These are phyloP conservation scores for Chlamydomonas reinhardtii DNA, from an alignment of 163 green algal species.

Conservation along the genomic window DNA sequence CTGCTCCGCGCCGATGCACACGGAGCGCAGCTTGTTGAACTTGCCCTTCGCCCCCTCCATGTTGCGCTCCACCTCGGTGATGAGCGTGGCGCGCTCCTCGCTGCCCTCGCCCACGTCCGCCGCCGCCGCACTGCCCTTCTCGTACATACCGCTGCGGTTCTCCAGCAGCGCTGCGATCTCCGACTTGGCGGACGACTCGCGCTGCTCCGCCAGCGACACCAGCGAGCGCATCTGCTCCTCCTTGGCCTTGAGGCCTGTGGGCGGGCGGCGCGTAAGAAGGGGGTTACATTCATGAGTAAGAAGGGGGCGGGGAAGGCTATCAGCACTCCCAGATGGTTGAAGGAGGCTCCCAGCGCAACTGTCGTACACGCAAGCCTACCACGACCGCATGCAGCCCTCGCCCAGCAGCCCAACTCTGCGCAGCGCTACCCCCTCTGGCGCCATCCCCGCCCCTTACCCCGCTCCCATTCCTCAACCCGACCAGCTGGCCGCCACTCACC, in stretches of 20 bases:
- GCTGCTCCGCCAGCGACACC: conserved; percentile 75
- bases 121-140: conserved; percentile 58
- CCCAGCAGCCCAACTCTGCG: too few relatives aligned
- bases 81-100: conserved; percentile 52
- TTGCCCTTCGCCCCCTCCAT: conserved; percentile 70
- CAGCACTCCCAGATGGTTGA: too few relatives aligned
- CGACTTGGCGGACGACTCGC: conserved; percentile 73
- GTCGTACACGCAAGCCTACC: too few relatives aligned
- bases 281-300: too few relatives aligned
- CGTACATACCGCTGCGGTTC: conserved; percentile 69
- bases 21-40: conserved; percentile 77
- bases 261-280: not conserved
- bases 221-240: conserved; percentile 80
- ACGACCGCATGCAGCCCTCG: too few relatives aligned
- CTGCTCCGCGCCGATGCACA: conserved; percentile 79
- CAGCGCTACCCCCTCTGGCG: too few relatives aligned
- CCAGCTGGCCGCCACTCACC: conserved; percentile 49
- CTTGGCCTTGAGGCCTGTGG: conserved; percentile 83
- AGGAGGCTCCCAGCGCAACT: too few relatives aligned
- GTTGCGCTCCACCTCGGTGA: conserved; percentile 71
- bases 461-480: too few relatives aligned
- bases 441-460: too few relatives aligned
- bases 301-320: too few relatives aligned
- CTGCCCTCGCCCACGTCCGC: conserved; percentile 48
- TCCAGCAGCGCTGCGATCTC: conserved; percentile 75